Evolutionary conservation across 305 asterid species (phyloP), one percentile per base, ranked within the genome.

Genomic region (Fraxinus paxiana): DNA sequence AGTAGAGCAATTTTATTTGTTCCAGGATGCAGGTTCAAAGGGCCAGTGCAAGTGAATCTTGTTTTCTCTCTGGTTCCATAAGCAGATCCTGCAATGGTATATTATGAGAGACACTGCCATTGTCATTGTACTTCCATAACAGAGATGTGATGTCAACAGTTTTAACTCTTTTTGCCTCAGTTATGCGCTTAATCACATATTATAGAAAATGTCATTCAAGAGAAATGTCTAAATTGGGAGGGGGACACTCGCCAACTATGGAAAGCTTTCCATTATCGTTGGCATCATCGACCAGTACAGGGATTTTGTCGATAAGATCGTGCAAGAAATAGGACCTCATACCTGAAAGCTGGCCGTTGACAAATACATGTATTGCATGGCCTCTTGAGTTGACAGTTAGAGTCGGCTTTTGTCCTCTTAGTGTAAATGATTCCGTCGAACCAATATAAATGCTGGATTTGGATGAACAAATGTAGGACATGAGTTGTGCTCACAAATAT

Each of bases 291-390:
- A 48, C 59, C 59, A 48, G 59, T 15, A 48, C 59, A 2, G 20
- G 7, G 20, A 48, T 15, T 48, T 48, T 48, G 59, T 15, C 20
- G 20, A 59, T 59, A 59, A 59, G 70, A 34, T 18, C 56, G 0
- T 9, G 74, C 6, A 79, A 73, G 13, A 12, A 38, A 41, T 34
- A 69, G 4, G 34, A 74, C 20, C 10, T 13, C 7, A 5, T 82
- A 92, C 98, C 97, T 69, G 92, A 86, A 51, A 91, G 85, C 79
- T 79, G 84, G 20, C 91, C 93, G 26, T 93, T 91, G 37, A 91
- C 51, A 72, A 90, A 93, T 18, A 91, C 88, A 78, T 91, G 98
- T 24, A 91, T 59, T 0, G 92, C 98, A 56, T 93, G 92, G 56
- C 94, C 92, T 71, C 82, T 87, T 37, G 98, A 91, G 73, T 88